Conservation (phyloP, 2,329 filamentous ascomycete species). For the Colletotrichum cereale region DNA sequence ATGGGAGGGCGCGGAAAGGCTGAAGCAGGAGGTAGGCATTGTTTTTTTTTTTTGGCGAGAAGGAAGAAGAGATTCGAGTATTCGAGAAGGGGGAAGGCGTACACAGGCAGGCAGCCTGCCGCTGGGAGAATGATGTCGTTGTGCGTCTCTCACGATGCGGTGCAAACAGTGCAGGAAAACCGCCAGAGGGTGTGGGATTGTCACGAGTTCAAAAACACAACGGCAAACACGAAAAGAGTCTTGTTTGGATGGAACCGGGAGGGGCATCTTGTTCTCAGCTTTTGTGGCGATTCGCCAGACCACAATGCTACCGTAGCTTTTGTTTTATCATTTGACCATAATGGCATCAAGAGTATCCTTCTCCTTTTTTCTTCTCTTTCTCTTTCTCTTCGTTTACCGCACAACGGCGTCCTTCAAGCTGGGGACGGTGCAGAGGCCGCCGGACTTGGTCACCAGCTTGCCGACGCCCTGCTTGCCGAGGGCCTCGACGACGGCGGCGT, state of each 20-base stretch:
- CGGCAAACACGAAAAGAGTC: neutral
- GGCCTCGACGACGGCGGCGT: conserved; percentile 81
- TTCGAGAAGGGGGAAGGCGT: neutral
- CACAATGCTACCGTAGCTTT: conserved; percentile 4
- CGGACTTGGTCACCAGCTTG: conserved; percentile 80
- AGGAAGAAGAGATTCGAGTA: no score
- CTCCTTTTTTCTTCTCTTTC: neutral
- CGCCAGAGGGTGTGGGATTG: accelerated
- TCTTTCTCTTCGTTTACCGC: conserved; percentile 66
- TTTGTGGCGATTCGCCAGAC: neutral
- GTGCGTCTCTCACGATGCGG: neutral
- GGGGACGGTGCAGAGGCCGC: conserved; percentile 86
- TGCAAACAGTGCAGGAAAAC: neutral
- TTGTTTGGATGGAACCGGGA: neutral
- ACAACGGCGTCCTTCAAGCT: conserved; percentile 85
- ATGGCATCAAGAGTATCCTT: neutral
- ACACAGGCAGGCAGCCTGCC: neutral
- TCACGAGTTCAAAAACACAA: no score
- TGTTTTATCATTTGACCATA: conserved; percentile 16
- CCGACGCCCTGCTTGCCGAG: conserved; percentile 77
- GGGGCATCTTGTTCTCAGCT: neutral
- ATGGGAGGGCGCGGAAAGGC: no score
- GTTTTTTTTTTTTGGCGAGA: neutral
- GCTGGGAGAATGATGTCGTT: neutral
- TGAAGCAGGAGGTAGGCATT: neutral